Percentiles rank a stretch among this genome's conserved stretches.
Evolutionary conservation across 192 early-diverging fungal species (phyloP).

Genomic region (Haplosporangium gracile): DNA sequence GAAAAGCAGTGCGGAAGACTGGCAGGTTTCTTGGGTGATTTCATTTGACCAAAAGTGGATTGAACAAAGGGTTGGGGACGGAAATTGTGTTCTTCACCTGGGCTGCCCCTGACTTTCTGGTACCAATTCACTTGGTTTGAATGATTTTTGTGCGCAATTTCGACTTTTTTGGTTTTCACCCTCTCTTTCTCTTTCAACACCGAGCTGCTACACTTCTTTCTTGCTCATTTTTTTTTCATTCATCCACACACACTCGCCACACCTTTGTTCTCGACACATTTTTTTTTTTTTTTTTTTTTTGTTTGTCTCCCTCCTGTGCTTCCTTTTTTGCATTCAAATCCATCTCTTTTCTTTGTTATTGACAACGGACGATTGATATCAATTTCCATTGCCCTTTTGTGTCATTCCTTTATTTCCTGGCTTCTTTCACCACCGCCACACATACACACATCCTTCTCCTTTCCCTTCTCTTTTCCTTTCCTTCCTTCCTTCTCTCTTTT

Average conservation of each 20-base stretch:
- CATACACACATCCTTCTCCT: not conserved
- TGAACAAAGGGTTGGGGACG: not conserved
- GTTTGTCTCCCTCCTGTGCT: not conserved
- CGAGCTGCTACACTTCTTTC: slow-evolving; percentile 6
- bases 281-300: not conserved
- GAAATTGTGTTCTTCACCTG: not conserved
- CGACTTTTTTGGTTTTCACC: not conserved
- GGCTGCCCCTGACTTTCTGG: too few species aligned
- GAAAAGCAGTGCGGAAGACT: not conserved
- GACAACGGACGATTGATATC: not conserved
- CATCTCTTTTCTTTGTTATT: slow-evolving; percentile 3
- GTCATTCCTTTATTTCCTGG: not conserved
- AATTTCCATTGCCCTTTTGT: not conserved
- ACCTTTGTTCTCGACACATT: not conserved
- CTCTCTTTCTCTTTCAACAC: slow-evolving; percentile 2
- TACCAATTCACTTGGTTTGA: not conserved
- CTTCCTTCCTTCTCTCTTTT: not conserved
- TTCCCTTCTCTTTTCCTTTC: not conserved
- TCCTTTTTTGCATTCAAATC: not conserved
- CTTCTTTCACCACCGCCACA: not conserved
- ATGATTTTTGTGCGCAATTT: not conserved
- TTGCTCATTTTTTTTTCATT: not conserved
- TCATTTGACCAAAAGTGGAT: slow-evolving; percentile 9
- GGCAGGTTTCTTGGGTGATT: not conserved
- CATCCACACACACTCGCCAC: not conserved